These are phyloP conservation scores for Chrysoporthe puriensis DNA, from an alignment of 2,329 filamentous ascomycete genomes.

Conservation along the genomic window DNA sequence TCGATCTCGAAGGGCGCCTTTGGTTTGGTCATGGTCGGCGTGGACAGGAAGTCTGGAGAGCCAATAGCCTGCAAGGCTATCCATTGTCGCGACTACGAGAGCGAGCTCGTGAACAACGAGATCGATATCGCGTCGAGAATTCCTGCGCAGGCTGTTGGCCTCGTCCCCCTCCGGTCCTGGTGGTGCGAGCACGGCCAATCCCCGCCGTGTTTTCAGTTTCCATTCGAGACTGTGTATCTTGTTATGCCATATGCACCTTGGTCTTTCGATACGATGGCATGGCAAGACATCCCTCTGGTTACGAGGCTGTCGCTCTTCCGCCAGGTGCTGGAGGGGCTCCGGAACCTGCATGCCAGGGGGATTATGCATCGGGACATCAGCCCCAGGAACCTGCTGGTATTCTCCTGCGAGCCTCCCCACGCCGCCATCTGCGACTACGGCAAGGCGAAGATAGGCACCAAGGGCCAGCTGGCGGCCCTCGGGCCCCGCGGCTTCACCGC, in stretches of 20 bases:
- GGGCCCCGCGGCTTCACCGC: not conserved
- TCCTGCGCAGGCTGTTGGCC: not conserved
- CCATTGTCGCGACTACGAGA: not conserved
- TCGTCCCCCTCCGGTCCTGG: not conserved
- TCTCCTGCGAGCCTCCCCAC: constrained; percentile 7
- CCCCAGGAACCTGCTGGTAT: constrained; percentile 27
- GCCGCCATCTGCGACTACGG: constrained; percentile 29
- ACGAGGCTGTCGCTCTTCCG: constrained; percentile 26
- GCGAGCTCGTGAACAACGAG: not conserved
- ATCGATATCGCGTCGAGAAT: constrained; percentile 5
- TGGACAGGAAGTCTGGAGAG: constrained; percentile 21
- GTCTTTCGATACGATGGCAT: constrained; percentile 20
- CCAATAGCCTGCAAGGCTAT: constrained; percentile 26
- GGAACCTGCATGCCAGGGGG: constrained; percentile 20
- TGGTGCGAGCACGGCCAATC: constrained; percentile 9
- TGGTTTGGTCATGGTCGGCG: constrained; percentile 24
- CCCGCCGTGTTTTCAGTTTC: constrained; percentile 15
- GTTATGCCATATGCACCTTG: constrained; percentile 26
- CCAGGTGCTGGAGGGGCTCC: constrained; percentile 26
- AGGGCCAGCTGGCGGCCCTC: not conserved
- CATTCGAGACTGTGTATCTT: constrained; percentile 13
- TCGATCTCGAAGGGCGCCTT: constrained; percentile 25
- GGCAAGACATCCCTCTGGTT: constrained; percentile 4
- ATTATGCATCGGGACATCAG: constrained; percentile 32
- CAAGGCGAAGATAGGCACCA: constrained; percentile 7